These are phyloP conservation scores for Lipomyces anomalus DNA, from an alignment of 805 yeast species.

Conservation along the genomic window DNA sequence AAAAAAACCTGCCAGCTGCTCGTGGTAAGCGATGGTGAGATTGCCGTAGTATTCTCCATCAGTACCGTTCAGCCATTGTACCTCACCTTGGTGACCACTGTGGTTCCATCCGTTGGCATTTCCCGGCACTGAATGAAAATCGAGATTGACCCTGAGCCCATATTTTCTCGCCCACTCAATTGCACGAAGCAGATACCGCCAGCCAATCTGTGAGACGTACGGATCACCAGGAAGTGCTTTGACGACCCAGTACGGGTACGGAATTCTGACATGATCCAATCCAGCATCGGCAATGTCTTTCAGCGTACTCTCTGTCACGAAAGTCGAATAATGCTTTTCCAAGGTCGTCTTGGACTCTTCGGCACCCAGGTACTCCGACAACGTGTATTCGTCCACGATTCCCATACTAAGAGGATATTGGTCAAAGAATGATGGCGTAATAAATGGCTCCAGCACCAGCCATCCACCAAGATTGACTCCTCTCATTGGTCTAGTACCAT, in stretches of 20 bases:
- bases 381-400: conserved; percentile 72
- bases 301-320: conserved; percentile 71
- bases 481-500: conserved; percentile 34
- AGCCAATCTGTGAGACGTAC: conserved; percentile 57
- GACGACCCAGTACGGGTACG: conserved; percentile 95
- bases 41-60: conserved; percentile 41
- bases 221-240: conserved; percentile 60
- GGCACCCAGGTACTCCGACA: conserved; percentile 57
- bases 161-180: conserved; percentile 60
- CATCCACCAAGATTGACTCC: conserved; percentile 89
- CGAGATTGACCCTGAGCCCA: conserved; percentile 64
- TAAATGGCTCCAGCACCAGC: conserved; percentile 79
- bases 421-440: conserved; percentile 71
- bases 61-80: conserved; percentile 40
- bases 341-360: conserved; percentile 49
- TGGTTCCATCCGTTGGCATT: conserved; percentile 85
- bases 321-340: conserved; percentile 69
- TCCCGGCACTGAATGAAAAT: conserved; percentile 77
- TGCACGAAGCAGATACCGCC: conserved; percentile 55
- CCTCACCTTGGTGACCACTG: conserved; percentile 55
- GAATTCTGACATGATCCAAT: conserved; percentile 79
- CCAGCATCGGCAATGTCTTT: conserved; percentile 53
- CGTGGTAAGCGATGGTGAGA: conserved; percentile 48
- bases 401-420: conserved; percentile 30
- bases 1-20: conserved; percentile 54